These are phyloP conservation scores for Alternaria triticimaculans DNA, from an alignment of 2,329 filamentous ascomycete species.

Conservation along the genomic window DNA sequence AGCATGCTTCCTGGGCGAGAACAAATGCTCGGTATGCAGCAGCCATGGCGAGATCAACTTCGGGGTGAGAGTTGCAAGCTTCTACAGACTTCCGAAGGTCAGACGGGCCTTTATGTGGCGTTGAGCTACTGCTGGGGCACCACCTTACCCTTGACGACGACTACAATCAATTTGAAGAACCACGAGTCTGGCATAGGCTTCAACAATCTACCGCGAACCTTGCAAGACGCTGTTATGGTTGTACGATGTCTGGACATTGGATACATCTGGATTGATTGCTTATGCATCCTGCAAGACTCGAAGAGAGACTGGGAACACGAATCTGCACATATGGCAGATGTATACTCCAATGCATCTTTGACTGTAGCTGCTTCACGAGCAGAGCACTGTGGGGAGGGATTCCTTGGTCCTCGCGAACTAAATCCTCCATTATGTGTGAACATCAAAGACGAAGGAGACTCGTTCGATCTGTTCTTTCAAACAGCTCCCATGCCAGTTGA, in stretches of 20 bases:
- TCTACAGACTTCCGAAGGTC: not conserved
- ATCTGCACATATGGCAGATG: not conserved
- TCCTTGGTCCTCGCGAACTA: not conserved
- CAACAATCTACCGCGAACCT: rapidly evolving
- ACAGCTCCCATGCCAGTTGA: not conserved
- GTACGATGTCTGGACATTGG: rapidly evolving
- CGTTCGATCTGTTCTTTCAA: not conserved
- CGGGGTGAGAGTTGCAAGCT: rapidly evolving
- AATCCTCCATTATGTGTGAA: too few relatives aligned
- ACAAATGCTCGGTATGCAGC: not conserved
- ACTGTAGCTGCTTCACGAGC: not conserved
- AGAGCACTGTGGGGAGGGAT: not conserved
- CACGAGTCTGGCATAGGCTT: not conserved
- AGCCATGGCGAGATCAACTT: not conserved
- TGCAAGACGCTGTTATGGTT: not conserved
- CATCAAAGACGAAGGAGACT: too few relatives aligned
- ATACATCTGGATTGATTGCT: not conserved
- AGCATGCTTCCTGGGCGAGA: not conserved
- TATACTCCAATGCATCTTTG: not conserved
- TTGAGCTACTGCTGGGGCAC: not conserved
- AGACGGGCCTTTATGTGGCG: not conserved
- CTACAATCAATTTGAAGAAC: rapidly evolving
- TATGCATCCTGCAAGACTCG: not conserved
- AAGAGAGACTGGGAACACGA: not conserved
- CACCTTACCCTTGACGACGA: rapidly evolving